Conservation (phyloP, 2,329 filamentous ascomycete genomes). For the Penicillium olsonii region DNA sequence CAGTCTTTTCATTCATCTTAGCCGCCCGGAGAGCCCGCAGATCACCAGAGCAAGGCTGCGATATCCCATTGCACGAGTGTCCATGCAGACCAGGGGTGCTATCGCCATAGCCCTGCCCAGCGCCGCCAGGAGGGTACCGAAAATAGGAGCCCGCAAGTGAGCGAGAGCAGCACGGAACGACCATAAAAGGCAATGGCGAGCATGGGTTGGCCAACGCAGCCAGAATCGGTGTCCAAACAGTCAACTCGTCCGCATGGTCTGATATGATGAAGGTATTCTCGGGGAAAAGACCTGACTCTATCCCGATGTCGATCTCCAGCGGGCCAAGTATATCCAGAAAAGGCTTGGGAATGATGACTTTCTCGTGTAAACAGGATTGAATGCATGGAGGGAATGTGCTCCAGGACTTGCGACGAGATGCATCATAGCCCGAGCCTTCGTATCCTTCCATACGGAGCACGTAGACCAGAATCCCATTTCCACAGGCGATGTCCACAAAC, state of each 20-base stretch:
- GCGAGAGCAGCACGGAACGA: slow-evolving; percentile 95
- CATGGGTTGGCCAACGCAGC: slow-evolving; percentile 58
- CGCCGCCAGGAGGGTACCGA: slow-evolving; percentile 51
- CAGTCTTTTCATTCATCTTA: slow-evolving; percentile 33
- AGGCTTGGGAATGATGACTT: slow-evolving; percentile 61
- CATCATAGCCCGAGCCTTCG: slow-evolving; percentile 87
- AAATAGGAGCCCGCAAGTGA: slow-evolving; percentile 73
- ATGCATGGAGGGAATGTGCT: slow-evolving; percentile 61
- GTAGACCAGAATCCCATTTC: slow-evolving; percentile 87
- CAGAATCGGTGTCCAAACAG: slow-evolving; percentile 90
- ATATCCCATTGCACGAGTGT: too few relatives aligned
- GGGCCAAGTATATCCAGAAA: slow-evolving; percentile 35
- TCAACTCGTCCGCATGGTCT: slow-evolving; percentile 96
- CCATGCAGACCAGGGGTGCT: too few relatives aligned
- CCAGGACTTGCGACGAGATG: slow-evolving; percentile 84
- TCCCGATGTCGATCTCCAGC: slow-evolving; percentile 20
- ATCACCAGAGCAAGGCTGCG: slow-evolving; percentile 42
- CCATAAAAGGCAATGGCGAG: slow-evolving; percentile 78
- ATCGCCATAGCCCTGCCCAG: background rate
- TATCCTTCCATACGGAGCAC: slow-evolving; percentile 81
- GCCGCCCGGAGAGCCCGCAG: slow-evolving; percentile 40
- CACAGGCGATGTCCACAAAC: slow-evolving; percentile 95
- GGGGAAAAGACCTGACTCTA: slow-evolving; percentile 65
- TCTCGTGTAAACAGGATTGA: slow-evolving; percentile 56
- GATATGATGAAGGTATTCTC: slow-evolving; percentile 86